These are phyloP conservation scores for Trichaptum fuscoviolaceum DNA, from an alignment of 768 basidiomycete species.

Conservation along the genomic window DNA sequence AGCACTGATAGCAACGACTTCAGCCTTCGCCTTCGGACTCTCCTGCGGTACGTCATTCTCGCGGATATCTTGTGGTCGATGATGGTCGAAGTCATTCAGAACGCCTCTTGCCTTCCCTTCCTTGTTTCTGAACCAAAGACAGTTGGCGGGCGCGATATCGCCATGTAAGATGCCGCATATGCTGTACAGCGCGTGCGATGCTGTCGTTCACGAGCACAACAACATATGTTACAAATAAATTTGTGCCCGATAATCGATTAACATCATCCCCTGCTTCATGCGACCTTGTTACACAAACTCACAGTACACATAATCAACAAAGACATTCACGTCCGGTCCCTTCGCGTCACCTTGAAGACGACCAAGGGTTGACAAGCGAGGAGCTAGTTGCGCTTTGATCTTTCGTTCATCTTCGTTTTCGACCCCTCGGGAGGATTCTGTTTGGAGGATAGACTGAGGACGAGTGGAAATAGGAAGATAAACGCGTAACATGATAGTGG, in stretches of 20 bases:
- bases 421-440: background rate
- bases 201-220: background rate
- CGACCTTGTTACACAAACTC: too few species aligned
- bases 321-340: too few species aligned
- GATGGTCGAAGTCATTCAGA: background rate
- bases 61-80: background rate
- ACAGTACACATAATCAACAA: too few species aligned
- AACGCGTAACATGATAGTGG: background rate
- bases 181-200: background rate
- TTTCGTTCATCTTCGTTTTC: background rate
- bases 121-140: background rate
- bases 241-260: too few species aligned
- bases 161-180: background rate
- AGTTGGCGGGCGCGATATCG: background rate
- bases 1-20: too few species aligned
- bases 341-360: too few species aligned
- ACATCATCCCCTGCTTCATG: too few species aligned
- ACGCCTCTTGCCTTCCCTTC: background rate
- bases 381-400: background rate
- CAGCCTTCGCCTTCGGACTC: too few species aligned
- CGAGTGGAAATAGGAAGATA: background rate
- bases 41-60: too few species aligned
- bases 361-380: background rate
- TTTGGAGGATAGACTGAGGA: background rate
- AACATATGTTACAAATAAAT: too few species aligned